These are phyloP conservation scores for Rhododendron williamsianum DNA, from an alignment of 148 eudicot species.

Conservation along the genomic window DNA sequence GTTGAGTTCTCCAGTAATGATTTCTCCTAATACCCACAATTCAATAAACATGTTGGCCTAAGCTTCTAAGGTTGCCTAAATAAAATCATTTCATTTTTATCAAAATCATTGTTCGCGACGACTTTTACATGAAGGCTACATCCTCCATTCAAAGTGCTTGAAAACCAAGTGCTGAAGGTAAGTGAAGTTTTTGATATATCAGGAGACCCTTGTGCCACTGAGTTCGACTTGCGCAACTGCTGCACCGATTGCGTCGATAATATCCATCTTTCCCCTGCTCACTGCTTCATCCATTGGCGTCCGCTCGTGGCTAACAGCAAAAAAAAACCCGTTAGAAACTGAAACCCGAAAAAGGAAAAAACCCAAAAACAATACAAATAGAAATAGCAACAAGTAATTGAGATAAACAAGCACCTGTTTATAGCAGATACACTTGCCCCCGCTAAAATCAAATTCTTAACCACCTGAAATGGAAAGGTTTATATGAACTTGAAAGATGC, in stretches of 20 bases:
- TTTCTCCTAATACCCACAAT: not conserved
- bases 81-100: not conserved
- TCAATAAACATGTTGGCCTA: not conserved
- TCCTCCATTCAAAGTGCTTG: not conserved
- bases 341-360: not conserved
- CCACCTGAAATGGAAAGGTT: conserved; percentile 38
- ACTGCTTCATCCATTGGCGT: conserved; percentile 75
- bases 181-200: not conserved
- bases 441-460: conserved; percentile 59
- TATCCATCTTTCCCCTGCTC: conserved; percentile 50
- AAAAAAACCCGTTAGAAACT: too few relatives aligned
- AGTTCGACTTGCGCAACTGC: conserved; percentile 66
- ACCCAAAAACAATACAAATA: not conserved
- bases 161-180: not conserved
- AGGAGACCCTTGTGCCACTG: conserved; percentile 39
- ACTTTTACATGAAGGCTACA: not conserved
- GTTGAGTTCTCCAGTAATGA: not conserved
- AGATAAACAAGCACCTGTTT: conserved; percentile 42
- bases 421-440: conserved; percentile 56
- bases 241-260: conserved; percentile 56
- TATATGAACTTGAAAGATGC: not conserved
- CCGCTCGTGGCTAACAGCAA: conserved; percentile 53
- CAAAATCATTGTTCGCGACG: not conserved
- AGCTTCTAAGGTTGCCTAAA: not conserved
- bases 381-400: not conserved